Evolutionary conservation across 2,329 filamentous ascomycete genomes (phyloP), one percentile per base, ranked within the genome.

Genomic region (Stagonosporopsis vannaccii): DNA sequence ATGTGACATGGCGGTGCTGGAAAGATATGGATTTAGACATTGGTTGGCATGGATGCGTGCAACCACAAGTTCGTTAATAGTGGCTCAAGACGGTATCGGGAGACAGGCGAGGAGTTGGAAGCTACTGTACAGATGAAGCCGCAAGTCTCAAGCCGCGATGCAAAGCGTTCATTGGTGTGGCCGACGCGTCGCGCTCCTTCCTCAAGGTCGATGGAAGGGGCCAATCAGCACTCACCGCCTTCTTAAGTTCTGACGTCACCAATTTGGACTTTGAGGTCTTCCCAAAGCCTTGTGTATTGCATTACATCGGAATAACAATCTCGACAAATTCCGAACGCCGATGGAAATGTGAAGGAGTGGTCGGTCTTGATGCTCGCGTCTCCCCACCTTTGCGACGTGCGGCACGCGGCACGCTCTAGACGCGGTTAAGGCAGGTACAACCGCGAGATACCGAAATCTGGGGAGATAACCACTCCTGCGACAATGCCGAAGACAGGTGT

Each of bases 1-100:
- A 42, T 51, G 52, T 44, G 54, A 49, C 57, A 51, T 60, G 61
- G 61, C 57, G 68, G 68, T 71, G 67, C 56, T 64, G 56, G 59
- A 69, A 62, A 51, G 54, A 68, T 3, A 2, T 36, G 28, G 17
- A 12, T 32, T 35, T 11, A 41, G 52, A 33, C 39, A 28, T 20
- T 25, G 39, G 17, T n/a, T 23, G 35, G 19, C 25, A 23, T 17
- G 9, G 13, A 36, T 19, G 17, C 35, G 17, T 25, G 9, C 13
- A 28, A 22, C 17, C 28, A 5, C n/a, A 26, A 9, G 6, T 37
- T 8, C 6, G 17, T 15, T 6, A 46, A 12, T 17, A 46, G 45
- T 55, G 52, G 46, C 22, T 25, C 9, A 11, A 22, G n/a, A 17
- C 11, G 6, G 13, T 23, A 32, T 26, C 26, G 25, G 17, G 30